These are phyloP conservation scores for Adansonia rubrostipa DNA, from an alignment of 441 rosid species.

Conservation along the genomic window DNA sequence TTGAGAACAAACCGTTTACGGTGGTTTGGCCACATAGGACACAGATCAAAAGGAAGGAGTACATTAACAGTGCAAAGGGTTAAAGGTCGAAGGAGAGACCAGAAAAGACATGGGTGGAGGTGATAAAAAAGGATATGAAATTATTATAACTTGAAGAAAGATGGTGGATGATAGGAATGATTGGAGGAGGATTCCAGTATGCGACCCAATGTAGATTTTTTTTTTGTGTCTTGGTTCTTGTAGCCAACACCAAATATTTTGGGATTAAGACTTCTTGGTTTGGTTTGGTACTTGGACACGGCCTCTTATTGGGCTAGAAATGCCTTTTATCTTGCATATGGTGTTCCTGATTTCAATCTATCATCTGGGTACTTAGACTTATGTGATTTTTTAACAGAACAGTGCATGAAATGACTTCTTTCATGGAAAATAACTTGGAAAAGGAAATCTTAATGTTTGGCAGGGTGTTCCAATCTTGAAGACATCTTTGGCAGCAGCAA, in stretches of 20 bases:
- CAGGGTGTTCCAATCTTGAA: constrained; percentile 92
- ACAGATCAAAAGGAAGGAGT: not conserved
- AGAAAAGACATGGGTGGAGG: not conserved
- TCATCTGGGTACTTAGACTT: not conserved
- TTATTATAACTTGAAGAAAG: constrained; percentile 4
- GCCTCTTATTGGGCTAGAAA: not conserved
- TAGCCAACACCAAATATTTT: not conserved
- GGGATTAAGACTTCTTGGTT: not conserved
- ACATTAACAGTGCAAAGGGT: not conserved
- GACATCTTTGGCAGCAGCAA: constrained; percentile 62
- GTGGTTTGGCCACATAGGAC: not conserved
- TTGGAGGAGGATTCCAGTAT: constrained; percentile 1
- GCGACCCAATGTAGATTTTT: not conserved
- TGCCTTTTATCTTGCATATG: not conserved
- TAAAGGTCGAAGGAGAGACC: not conserved
- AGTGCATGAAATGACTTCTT: constrained; percentile 17
- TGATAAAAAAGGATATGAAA: not conserved
- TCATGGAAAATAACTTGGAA: constrained; percentile 21
- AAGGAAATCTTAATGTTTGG: constrained; percentile 28
- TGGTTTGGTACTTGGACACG: not conserved
- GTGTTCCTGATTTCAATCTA: not conserved
- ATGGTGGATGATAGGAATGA: not conserved
- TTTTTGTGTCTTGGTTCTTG: not conserved
- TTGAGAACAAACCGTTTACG: not conserved
- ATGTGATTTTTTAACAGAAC: constrained; percentile 11